A percentile compares a stretch with the other conserved stretches of the same genome.
Evolutionary conservation across 441 rosid species (phyloP).

Genomic region (Lepidium campestre): DNA sequence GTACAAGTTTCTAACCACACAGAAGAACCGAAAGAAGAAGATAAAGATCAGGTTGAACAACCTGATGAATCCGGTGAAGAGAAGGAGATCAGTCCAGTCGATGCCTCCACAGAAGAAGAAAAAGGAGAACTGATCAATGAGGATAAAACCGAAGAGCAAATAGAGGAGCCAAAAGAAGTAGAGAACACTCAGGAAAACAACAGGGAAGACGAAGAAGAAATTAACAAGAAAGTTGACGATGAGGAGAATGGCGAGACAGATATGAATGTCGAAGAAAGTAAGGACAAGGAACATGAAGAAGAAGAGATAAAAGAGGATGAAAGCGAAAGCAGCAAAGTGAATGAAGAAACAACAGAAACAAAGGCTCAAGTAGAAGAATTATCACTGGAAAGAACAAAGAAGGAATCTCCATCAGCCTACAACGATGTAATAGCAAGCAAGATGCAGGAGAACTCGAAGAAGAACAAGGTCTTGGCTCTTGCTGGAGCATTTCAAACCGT

Average conservation of each 20-base stretch:
- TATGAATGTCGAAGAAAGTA: slow-evolving; percentile 2
- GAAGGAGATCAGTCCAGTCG: neutral
- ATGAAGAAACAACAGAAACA: slow-evolving; percentile 21
- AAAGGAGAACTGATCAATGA: slow-evolving; percentile 3
- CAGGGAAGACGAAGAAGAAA: slow-evolving; percentile 17
- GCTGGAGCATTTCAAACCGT: slow-evolving; percentile 93
- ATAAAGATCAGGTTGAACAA: slow-evolving; percentile 7
- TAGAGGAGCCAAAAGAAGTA: slow-evolving; percentile 22
- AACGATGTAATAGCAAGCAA: slow-evolving; percentile 74
- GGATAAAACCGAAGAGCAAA: neutral
- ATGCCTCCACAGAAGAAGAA: slow-evolving; percentile 15
- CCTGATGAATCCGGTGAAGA: slow-evolving; percentile 18
- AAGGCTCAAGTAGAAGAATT: slow-evolving; percentile 4
- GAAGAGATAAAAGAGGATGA: neutral
- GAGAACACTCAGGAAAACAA: slow-evolving; percentile 3
- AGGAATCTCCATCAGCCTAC: slow-evolving; percentile 58
- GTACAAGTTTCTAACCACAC: slow-evolving; percentile 1
- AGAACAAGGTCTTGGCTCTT: slow-evolving; percentile 75
- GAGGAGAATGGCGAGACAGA: slow-evolving; percentile 24
- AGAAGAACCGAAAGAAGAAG: slow-evolving; percentile 12
- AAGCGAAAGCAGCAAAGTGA: slow-evolving; percentile 24
- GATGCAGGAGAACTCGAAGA: slow-evolving; percentile 50
- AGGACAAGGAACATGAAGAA: slow-evolving; percentile 13
- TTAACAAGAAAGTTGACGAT: slow-evolving; percentile 10
- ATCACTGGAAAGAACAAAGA: slow-evolving; percentile 21